Conservation (phyloP, 192 early-diverging fungal species). For the Diversispora epigaea region DNA sequence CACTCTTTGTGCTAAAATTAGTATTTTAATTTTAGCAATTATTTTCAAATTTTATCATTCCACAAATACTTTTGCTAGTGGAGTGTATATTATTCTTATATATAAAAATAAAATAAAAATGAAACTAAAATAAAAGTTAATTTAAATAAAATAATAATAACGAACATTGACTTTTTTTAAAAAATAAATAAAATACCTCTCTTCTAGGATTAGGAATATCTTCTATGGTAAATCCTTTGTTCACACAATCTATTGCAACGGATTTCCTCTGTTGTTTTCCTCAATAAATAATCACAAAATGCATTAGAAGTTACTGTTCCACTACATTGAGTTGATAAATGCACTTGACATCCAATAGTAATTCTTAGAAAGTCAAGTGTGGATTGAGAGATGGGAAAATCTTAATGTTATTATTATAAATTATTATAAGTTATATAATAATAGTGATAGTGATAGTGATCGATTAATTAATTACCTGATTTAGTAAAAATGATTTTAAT, state of each 20-base stretch:
- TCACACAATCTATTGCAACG: slow-evolving; percentile 70
- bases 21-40: too few relatives aligned
- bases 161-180: too few relatives aligned
- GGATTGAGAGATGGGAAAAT: slow-evolving; percentile 22
- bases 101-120: too few relatives aligned
- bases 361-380: slow-evolving; percentile 57
- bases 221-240: slow-evolving; percentile 67
- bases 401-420: background rate
- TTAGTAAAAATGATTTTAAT: slow-evolving; percentile 35
- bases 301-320: slow-evolving; percentile 40
- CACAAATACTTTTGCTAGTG: too few relatives aligned
- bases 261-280: slow-evolving; percentile 47
- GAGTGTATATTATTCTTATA: too few relatives aligned
- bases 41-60: too few relatives aligned
- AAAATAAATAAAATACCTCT: slow-evolving; percentile 47
- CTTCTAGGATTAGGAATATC: slow-evolving; percentile 79
- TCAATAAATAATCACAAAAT: slow-evolving; percentile 46
- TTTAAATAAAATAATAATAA: too few relatives aligned
- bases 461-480: slow-evolving; percentile 29
- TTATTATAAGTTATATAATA: background rate
- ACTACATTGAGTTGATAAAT: slow-evolving; percentile 39
- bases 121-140: too few relatives aligned
- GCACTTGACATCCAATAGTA: slow-evolving; percentile 60
- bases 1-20: too few relatives aligned
- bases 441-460: too few relatives aligned